Base-by-base conservation (phyloP, 805 yeast genomes). In the Candida awuae region DNA sequence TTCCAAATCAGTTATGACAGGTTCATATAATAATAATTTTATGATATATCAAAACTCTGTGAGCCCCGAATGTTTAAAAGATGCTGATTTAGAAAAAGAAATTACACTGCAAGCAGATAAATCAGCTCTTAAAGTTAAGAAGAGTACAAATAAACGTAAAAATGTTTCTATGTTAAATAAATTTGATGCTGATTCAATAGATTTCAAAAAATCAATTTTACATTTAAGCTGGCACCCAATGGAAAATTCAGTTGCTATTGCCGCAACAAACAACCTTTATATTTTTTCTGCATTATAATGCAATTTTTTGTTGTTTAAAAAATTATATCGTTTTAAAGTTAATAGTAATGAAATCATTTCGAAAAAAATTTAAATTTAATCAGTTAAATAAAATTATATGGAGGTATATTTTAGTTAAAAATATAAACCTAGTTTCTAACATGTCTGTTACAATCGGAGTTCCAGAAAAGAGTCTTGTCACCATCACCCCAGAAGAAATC, bases 401-500 rank as follows among this genome's bases (percentile, higher is more conserved):
- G n/a, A n/a, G n/a, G n/a, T n/a, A n/a, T 22, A 22, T 22, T 22
- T 25, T 6, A 25, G 10, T 25, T 14, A 34, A 14, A 16, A 19
- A 35, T 19, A 29, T 49, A 40, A n/a, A n/a, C n/a, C n/a, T n/a
- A n/a, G n/a, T n/a, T n/a, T 36, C 39, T 70, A 56, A 82, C 66
- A 71, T 84, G 84, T 75, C 95, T 85, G 84, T 90, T 90, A 60
- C 84, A 75, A 56, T 77, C 83, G 38, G 84, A 73, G 73, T 86
- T 86, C 98, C 98, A 92, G 83, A 92, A 92, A 61, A 82, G 69
- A 47, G 97, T 86, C 76, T 84, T 80, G 73, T 88, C 95, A 62
- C 98, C 97, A 61, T 92, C 90, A 61, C 98, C 98, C 97, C 97
- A 92, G 81, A 87, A 90, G 76, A 76, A 90, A 61, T 83, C 80